phyloP scores from a whole-genome alignment of 805 yeast species.

The Lipomyces yamadae region DNA sequence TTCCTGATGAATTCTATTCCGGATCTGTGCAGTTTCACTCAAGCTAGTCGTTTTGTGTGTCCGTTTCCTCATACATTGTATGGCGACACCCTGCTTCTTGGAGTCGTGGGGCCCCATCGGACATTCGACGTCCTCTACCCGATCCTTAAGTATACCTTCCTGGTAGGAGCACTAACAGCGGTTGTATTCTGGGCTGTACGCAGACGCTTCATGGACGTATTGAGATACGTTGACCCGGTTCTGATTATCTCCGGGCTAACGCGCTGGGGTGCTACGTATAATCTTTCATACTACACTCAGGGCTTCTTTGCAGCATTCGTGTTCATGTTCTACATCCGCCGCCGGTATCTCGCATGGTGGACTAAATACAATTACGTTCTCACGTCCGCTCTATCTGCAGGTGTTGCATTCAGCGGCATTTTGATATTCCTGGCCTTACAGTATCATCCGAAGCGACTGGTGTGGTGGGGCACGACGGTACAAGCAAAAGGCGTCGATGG shows the following conservation, averaged over 20 bases:
- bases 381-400: constrained; percentile 68
- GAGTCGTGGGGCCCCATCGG: constrained; percentile 64
- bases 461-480: constrained; percentile 69
- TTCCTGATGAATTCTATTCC: constrained; percentile 39
- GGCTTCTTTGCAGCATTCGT: constrained; percentile 15
- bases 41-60: constrained; percentile 55
- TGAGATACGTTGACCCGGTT: constrained; percentile 62
- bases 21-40: constrained; percentile 52
- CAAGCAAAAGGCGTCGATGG: constrained; percentile 24
- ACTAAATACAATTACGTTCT: constrained; percentile 54
- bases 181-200: constrained; percentile 46
- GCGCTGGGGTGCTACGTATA: constrained; percentile 18
- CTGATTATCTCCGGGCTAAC: constrained; percentile 54
- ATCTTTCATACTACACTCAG: constrained; percentile 22
- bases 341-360: constrained; percentile 30
- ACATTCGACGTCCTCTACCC: constrained; percentile 61
- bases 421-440: constrained; percentile 59
- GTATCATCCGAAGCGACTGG: constrained; percentile 47
- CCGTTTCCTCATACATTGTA: constrained; percentile 54
- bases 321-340: constrained; percentile 21
- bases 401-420: constrained; percentile 65
- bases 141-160: constrained; percentile 60
- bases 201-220: constrained; percentile 48
- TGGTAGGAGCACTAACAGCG: constrained; percentile 60
- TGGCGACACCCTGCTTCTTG: constrained; percentile 66